Evolutionary conservation across 106 monocot genomes (phyloP), one percentile per base, ranked within the genome.

Genomic region (Dioscorea alata): DNA sequence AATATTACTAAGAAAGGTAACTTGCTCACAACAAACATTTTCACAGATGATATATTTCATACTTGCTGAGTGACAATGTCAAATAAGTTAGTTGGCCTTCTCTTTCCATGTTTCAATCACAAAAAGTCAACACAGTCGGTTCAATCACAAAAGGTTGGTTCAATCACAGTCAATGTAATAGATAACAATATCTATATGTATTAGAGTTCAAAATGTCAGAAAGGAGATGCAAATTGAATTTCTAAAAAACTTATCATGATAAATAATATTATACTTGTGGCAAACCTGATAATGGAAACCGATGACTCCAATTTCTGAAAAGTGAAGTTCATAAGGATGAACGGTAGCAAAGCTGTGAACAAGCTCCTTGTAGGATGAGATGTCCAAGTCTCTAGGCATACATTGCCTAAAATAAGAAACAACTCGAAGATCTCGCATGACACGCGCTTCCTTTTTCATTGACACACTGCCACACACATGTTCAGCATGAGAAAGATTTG

Each of bases 371-470:
- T 78, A 63, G 12, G 65, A 76, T 48, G 73, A 51, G 7, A 83
- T 73, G 13, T 75, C 24, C 61, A 76, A 32, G 23, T 81, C 81
- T 13, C 31, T 69, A 33, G 89, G 86, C 56, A 94, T 66, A 49
- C 89, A 90, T 51, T 94, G 86, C 72, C 77, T 80, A 64, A 90
- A 89, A 70, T 94, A 94, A 15, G 84, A 85, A 48, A 82, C 49
- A 17, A 90, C 60, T 31, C 89, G 78, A 35, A 78, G 48, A 33
- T 94, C 89, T 66, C 84, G 78, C 57, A 90, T 71, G 1, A 73
- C 64, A 13, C 70, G 54, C 69, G 86, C 81, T 52, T 90, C 79
- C 76, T 93, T 93, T 61, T 78, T 73, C 23, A 65, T 60, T 57
- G 61, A 23, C 23, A 75, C 50, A 22, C 93, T 90, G 75, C 48